Evolutionary conservation across 768 basidiomycete species (phyloP), one percentile per base, ranked within the genome.

Genomic region (Pluteus cervinus): DNA sequence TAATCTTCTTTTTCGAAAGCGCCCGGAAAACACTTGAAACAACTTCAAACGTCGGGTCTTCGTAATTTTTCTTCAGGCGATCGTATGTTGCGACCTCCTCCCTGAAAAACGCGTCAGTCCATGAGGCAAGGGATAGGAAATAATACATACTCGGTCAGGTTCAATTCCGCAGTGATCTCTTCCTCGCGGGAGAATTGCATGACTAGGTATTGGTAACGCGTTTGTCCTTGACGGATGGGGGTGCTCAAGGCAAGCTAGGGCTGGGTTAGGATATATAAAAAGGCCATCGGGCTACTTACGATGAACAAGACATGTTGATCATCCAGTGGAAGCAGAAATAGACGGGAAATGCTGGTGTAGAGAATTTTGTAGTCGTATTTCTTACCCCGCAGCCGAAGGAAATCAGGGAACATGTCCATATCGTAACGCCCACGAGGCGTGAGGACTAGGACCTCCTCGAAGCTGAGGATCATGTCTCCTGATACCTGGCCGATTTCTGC

Each of bases 331-430:
- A 99, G 69, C 16, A 98, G 69, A 72, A 98, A 99, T 7, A 98
- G 64, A 41, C 78, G 74, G 16, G 86, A 81, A 48, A 99, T 89
- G 45, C 84, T 86, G 24, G 76, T 72, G 61, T 93, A 96, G 16
- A 88, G 70, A 41, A 99, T 89, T 63, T 97, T 92, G 73, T 99
- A 99, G 60, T 99, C 96, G 62, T 98, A 98, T 2, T 93, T 97
- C 64, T 97, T 96, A 36, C 96, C 96, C n/a, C 92, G 84, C 22
- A 98, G 65, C 29, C 96, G 82, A 54, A 99, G 60, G 66, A 92
- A 98, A 37, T 88, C 87, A 17, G 81, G 81, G 70, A 89, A 97
- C 86, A 99, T 91, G 63, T 98, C 96, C 63, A 99, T 84, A 51
- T 97, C 93, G 59, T 93, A 96, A 38, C 91, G 82, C 37, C 94